phyloP scores from a whole-genome alignment of 106 monocot genomes.

The Allium cepa region DNA sequence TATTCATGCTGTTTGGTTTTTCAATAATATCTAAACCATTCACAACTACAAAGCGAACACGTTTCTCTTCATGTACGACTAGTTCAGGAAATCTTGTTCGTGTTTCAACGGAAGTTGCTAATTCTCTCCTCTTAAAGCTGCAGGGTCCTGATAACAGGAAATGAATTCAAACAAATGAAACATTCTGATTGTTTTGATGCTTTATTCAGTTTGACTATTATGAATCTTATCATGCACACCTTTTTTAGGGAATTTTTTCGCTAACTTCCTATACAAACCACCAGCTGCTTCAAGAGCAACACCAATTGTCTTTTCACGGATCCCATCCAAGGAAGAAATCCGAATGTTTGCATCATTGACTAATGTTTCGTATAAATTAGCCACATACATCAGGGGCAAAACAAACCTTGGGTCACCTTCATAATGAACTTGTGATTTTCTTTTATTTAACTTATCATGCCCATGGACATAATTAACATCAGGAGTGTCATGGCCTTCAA shows the following conservation, averaged over 20 bases:
- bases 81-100: conserved; percentile 85
- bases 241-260: conserved; percentile 78
- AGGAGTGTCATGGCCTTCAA: conserved; percentile 41
- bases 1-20: conserved; percentile 49
- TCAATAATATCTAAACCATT: conserved; percentile 82
- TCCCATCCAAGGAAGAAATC: conserved; percentile 57
- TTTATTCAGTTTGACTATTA: too few relatives aligned
- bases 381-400: conserved; percentile 95
- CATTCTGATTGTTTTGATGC: too few relatives aligned
- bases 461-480: conserved; percentile 36
- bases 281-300: conserved; percentile 96
- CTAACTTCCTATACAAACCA: conserved; percentile 79
- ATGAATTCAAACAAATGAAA: too few relatives aligned
- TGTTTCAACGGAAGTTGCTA: conserved; percentile 93
- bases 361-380: conserved; percentile 91
- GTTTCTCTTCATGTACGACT: conserved; percentile 87
- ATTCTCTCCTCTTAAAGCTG: conserved; percentile 86
- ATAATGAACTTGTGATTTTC: conserved; percentile 47
- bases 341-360: conserved; percentile 75
- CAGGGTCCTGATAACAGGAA: conserved; percentile 38
- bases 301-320: conserved; percentile 87
- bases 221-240: conserved; percentile 26
- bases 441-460: conserved; percentile 60
- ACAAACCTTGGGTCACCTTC: conserved; percentile 86
- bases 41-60: conserved; percentile 92